Evolutionary conservation across 2,329 filamentous ascomycete genomes (phyloP).

Genomic region (Hymenoscyphus occultus): DNA sequence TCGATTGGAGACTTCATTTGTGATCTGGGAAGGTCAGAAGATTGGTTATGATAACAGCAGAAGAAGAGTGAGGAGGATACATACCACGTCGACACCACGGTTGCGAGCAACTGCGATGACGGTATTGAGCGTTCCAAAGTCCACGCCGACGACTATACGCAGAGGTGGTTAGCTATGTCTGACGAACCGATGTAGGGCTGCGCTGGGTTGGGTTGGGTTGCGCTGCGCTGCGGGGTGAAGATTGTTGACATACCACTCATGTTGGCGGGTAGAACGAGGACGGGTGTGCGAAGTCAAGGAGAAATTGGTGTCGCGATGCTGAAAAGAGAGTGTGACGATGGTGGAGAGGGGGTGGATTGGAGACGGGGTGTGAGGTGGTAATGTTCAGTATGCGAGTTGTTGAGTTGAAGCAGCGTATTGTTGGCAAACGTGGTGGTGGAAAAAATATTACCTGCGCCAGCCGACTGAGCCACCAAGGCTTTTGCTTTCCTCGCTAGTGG

Average conservation of each 20-base stretch:
- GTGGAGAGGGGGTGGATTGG: not conserved
- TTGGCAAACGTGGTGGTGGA: conserved; percentile 4
- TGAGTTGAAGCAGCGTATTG: conserved; percentile 5
- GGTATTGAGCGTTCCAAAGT: conserved; percentile 95
- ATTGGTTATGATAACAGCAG: conserved; percentile 15
- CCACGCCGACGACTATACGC: conserved; percentile 43
- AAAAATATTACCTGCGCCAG: conserved; percentile 6
- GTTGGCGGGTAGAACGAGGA: conserved; percentile 14
- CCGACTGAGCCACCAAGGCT: conserved; percentile 1
- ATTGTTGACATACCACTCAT: conserved; percentile 29
- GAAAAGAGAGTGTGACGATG: not conserved
- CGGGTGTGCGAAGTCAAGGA: not conserved
- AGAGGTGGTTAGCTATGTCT: conserved; percentile 18
- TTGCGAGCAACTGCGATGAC: conserved; percentile 97
- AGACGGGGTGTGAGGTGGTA: not conserved
- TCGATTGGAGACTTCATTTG: conserved; percentile 99
- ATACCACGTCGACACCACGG: conserved; percentile 96
- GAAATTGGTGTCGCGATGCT: not conserved
- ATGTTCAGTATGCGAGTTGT: not conserved
- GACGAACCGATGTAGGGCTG: conserved; percentile 6
- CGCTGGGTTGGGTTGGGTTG: not conserved
- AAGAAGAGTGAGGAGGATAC: conserved; percentile 43
- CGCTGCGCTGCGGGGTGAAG: conserved; percentile 9
- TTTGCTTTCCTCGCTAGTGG: conserved; percentile 6
- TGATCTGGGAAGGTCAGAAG: conserved; percentile 62